Conservation (phyloP, 352 stramenopile species). For the Thalassiosira hispida region DNA sequence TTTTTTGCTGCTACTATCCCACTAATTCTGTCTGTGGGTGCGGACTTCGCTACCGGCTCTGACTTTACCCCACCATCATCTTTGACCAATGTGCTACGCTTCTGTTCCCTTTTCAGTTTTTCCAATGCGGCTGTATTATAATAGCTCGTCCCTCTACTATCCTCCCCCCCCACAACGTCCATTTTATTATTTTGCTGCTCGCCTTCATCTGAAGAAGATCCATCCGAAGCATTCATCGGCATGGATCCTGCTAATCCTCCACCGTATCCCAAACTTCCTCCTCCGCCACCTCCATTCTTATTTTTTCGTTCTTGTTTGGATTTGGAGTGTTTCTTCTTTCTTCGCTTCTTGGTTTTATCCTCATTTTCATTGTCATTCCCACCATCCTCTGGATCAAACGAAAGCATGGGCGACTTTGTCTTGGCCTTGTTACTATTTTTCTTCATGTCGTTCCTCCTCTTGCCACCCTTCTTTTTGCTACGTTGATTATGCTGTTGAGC, state of each 20-base stretch:
- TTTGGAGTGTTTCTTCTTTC: slow-evolving; percentile 39
- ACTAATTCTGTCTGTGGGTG: not conserved
- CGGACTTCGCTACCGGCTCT: not conserved
- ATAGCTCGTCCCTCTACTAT: slow-evolving; percentile 8
- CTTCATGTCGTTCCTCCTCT: slow-evolving; percentile 29
- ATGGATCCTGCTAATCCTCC: slow-evolving; percentile 26
- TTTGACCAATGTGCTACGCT: slow-evolving; percentile 3
- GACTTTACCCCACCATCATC: not conserved
- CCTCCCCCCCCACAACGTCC: not conserved
- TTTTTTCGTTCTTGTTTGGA: slow-evolving; percentile 19
- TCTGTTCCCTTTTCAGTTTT: slow-evolving; percentile 66
- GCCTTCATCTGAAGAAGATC: slow-evolving; percentile 24
- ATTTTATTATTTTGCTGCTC: slow-evolving; percentile 4
- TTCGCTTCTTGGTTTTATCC: slow-evolving; percentile 20
- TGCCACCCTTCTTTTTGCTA: slow-evolving; percentile 11
- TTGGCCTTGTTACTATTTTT: slow-evolving; percentile 21
- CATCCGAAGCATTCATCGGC: slow-evolving; percentile 27
- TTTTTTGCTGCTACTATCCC: not conserved
- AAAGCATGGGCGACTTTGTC: slow-evolving; percentile 17
- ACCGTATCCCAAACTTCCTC: slow-evolving; percentile 58
- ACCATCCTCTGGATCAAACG: slow-evolving; percentile 50
- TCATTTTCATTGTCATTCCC: slow-evolving; percentile 31
- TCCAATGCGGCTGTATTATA: slow-evolving; percentile 72
- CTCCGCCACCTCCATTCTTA: slow-evolving; percentile 8
- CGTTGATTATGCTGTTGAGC: slow-evolving; percentile 5